Percentiles rank a stretch among this genome's conserved stretches.
phyloP scores from a whole-genome alignment of 768 basidiomycete species.

The Leccinum uliginosum region DNA sequence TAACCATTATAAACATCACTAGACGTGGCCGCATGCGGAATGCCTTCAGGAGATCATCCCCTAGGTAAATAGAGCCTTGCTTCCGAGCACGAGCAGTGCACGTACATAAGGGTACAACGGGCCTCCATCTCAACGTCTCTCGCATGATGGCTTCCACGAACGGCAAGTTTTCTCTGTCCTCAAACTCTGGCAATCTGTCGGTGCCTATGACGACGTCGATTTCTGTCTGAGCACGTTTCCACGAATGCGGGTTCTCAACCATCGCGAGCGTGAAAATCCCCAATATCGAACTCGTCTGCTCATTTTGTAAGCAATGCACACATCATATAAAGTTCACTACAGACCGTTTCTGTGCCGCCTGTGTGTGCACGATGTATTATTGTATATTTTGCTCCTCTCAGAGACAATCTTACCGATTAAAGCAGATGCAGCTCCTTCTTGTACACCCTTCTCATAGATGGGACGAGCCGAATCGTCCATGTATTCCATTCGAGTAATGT shows the following conservation, averaged over 20 bases:
- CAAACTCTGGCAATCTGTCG: not conserved
- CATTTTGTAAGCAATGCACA: not conserved
- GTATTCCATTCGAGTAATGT: not conserved
- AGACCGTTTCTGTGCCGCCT: no score
- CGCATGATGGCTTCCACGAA: not conserved
- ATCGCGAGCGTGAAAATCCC: not conserved
- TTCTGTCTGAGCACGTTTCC: not conserved
- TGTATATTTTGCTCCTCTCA: not conserved
- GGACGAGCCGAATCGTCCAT: not conserved
- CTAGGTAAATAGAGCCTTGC: not conserved
- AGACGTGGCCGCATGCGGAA: constrained; percentile 25
- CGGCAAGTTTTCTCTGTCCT: not conserved
- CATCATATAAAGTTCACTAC: no score
- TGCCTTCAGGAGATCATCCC: not conserved
- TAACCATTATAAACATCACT: constrained; percentile 41
- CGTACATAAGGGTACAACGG: not conserved
- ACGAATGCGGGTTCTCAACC: not conserved
- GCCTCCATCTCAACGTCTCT: not conserved
- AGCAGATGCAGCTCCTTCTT: not conserved
- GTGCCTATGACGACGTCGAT: not conserved
- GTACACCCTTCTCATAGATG: not conserved
- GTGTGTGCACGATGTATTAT: no score
- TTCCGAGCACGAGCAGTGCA: no score
- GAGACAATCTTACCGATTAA: not conserved
- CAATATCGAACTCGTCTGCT: not conserved